Evolutionary conservation across 768 basidiomycete genomes (phyloP).

Genomic region (Boletus eberwhitei): DNA sequence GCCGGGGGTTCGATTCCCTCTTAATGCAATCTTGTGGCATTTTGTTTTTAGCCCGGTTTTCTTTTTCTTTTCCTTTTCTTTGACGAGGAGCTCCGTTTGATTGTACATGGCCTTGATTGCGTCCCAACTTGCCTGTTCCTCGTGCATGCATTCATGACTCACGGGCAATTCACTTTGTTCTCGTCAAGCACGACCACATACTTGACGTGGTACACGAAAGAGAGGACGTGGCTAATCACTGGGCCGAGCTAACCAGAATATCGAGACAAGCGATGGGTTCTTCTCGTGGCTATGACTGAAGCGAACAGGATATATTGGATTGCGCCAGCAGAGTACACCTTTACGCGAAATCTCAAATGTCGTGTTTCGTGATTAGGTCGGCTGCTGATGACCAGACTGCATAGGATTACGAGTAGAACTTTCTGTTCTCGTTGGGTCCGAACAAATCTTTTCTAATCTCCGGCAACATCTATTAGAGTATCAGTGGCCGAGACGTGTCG

Average conservation of each 20-base stretch:
- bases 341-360: background rate
- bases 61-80: background rate
- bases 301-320: background rate
- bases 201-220: background rate
- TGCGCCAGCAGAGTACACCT: background rate
- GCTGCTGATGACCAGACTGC: background rate
- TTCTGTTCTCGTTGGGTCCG: conserved; percentile 87
- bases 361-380: background rate
- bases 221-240: background rate
- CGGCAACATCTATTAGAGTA: conserved; percentile 80
- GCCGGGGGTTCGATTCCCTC: conserved; percentile 81
- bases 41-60: background rate
- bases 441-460: conserved; percentile 90
- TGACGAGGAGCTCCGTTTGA: background rate
- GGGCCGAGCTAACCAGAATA: background rate
- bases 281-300: background rate
- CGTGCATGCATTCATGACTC: background rate
- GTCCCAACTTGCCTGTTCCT: background rate
- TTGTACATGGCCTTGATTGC: background rate
- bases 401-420: conserved; percentile 66
- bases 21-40: conserved; percentile 15
- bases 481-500: background rate
- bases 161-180: background rate
- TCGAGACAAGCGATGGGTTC: background rate
- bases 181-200: background rate